Percentiles rank a stretch among this genome's conserved stretches.
These are phyloP conservation scores for Hortiboletus rubellus DNA, from an alignment of 1,284 basidiomycete genomes.

Conservation along the genomic window DNA sequence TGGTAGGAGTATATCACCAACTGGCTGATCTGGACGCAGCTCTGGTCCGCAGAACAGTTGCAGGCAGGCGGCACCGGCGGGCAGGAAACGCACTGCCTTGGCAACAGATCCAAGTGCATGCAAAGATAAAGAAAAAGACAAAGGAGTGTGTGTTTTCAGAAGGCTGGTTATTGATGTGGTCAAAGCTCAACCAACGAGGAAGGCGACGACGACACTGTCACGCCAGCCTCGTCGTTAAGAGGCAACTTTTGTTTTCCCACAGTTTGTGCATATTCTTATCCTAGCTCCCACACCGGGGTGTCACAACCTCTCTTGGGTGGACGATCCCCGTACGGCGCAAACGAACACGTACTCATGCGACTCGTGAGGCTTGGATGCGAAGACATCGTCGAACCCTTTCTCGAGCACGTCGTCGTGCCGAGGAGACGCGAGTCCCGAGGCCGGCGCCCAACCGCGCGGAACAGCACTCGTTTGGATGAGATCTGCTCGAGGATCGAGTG, in stretches of 20 bases:
- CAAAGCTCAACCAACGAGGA: conserved; percentile 1
- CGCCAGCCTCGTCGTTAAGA: background rate
- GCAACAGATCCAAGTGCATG: conserved; percentile 56
- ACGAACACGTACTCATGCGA: too few relatives aligned
- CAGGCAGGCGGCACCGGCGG: conserved; percentile 47
- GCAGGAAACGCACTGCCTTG: conserved; percentile 47
- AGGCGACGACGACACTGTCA: background rate
- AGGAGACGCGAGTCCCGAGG: too few relatives aligned
- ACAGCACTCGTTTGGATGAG: too few relatives aligned
- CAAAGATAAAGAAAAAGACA: conserved; percentile 34
- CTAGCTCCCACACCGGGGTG: too few relatives aligned
- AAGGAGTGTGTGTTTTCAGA: conserved; percentile 36
- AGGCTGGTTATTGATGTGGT: conserved; percentile 6
- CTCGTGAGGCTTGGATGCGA: too few relatives aligned
- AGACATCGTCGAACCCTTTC: too few relatives aligned
- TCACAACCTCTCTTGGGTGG: too few relatives aligned
- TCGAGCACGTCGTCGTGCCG: too few relatives aligned
- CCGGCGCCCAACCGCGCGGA: too few relatives aligned
- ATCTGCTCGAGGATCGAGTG: too few relatives aligned
- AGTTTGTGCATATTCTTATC: too few relatives aligned
- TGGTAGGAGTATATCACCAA: conserved; percentile 33
- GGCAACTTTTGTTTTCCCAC: conserved; percentile 7
- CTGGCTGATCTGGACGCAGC: conserved; percentile 61
- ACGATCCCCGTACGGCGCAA: too few relatives aligned
- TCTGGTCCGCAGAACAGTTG: conserved; percentile 52